Percentiles rank a stretch among this genome's conserved stretches.
phyloP scores from a whole-genome alignment of 306 rosid genomes.

The Vigna hirtella region DNA sequence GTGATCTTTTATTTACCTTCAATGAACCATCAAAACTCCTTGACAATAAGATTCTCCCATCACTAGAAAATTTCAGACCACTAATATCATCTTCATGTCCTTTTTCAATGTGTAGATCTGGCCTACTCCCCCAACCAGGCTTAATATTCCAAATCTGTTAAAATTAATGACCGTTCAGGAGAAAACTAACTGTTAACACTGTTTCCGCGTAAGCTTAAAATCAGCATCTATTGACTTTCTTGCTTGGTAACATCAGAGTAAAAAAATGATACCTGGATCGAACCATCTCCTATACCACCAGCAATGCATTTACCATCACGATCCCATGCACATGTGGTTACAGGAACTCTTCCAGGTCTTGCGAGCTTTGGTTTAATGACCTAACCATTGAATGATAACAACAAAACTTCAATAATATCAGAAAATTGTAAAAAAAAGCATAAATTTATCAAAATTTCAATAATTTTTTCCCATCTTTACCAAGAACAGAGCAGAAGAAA shows the following conservation, averaged over 20 bases:
- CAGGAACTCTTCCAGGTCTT: conserved; percentile 91
- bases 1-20: conserved; percentile 62
- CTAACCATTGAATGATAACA: conserved; percentile 55
- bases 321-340: conserved; percentile 93
- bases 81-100: conserved; percentile 84
- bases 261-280: conserved; percentile 74
- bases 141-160: conserved; percentile 84
- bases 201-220: conserved; percentile 24
- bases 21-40: conserved; percentile 87
- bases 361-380: conserved; percentile 94
- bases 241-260: conserved; percentile 19
- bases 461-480: neutral
- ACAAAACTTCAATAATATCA: conserved; percentile 34
- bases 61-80: conserved; percentile 78
- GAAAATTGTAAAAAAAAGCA: conserved; percentile 2
- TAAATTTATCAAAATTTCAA: conserved; percentile 27
- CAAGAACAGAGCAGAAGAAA: conserved; percentile 7
- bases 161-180: conserved; percentile 40
- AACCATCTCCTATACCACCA: conserved; percentile 96
- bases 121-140: conserved; percentile 99
- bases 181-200: neutral
- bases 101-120: conserved; percentile 72
- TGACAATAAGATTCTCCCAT: conserved; percentile 74
- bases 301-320: conserved; percentile 84
- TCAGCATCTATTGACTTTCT: conserved; percentile 4